Evolutionary conservation across 1,139 yeast genomes (phyloP).

Genomic region (Kurtzmaniella natalensis): DNA sequence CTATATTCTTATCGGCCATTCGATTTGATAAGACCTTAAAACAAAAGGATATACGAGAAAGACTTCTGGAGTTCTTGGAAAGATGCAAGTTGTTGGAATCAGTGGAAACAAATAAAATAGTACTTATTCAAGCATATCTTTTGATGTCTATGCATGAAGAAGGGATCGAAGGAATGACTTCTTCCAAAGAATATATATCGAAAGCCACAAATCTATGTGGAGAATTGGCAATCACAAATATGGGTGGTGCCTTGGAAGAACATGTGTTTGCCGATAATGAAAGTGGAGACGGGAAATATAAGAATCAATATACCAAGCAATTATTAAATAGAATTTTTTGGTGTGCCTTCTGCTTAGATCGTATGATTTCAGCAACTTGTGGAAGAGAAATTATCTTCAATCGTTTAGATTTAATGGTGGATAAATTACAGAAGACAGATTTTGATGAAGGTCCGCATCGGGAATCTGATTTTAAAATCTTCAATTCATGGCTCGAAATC

Average conservation of each 20-base stretch:
- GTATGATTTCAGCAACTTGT: conserved; percentile 21
- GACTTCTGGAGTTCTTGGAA: conserved; percentile 17
- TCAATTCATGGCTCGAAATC: conserved; percentile 16
- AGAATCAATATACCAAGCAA: conserved; percentile 11
- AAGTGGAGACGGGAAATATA: background rate
- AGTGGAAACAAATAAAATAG: conserved; percentile 21
- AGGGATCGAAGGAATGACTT: conserved; percentile 21
- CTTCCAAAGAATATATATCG: conserved; percentile 17
- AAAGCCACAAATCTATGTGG: conserved; percentile 22
- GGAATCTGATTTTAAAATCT: conserved; percentile 15
- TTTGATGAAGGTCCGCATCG: conserved; percentile 15
- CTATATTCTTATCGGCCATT: conserved; percentile 19
- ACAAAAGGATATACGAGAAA: conserved; percentile 11
- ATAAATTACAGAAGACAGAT: conserved; percentile 15
- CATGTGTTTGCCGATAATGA: conserved; percentile 5
- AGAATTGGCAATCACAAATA: conserved; percentile 21
- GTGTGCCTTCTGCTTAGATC: conserved; percentile 22
- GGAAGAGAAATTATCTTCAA: conserved; percentile 21
- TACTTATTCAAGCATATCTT: conserved; percentile 20
- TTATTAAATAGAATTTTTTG: conserved; percentile 20
- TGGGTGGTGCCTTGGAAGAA: conserved; percentile 17
- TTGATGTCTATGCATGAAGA: conserved; percentile 24
- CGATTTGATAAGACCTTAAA: conserved; percentile 14
- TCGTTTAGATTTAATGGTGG: conserved; percentile 18
- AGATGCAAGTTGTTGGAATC: conserved; percentile 21